Evolutionary conservation across 2,329 filamentous ascomycete species (phyloP), one percentile per base, ranked within the genome.

Genomic region (Ustulina deusta): DNA sequence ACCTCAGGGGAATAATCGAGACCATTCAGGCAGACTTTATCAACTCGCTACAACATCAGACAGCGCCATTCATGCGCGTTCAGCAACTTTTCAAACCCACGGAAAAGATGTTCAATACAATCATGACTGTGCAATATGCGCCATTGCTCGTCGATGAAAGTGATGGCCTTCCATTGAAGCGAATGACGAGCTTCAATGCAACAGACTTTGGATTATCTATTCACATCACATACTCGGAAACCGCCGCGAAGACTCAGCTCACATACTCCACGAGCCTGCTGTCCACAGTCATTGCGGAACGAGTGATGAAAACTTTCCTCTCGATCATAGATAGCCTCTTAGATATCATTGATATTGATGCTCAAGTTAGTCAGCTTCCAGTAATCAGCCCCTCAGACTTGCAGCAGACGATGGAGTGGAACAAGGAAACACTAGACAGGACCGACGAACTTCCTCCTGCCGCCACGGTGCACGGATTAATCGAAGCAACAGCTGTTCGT

Each of bases 101-200:
- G n/a, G 59, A 62, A 38, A 62, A 62, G 27, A 54, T 62, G 48
- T 55, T 62, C 38, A 62, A 62, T 25, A 62, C 59, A 54, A 62
- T 62, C 6, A 36, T 62, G 59, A 62, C 59, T 62, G 59, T 62
- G 25, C 59, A 62, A 55, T 62, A 62, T 42, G 59, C 59, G 38
- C 59, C 59, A 34, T 22, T 55, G 48, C 59, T 62, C 27, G 20
- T 62, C n/a, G 49, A 62, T 55, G 59, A 63, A 49, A 63, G 17
- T 29, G 51, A 36, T 13, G 51, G 15, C 32, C 29, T 63, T 55
- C 46, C 61, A 11, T 36, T 63, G 32, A 56, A 22, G 29, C 40
- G 51, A 22, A 40, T 48, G 1, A 32, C 61, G 9, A 56, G 51
- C 42, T 63, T 56, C 42, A 56, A 63, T 3, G 61, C 61, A 15